phyloP scores from a whole-genome alignment of 179 eudicot species.

The Gypsophila paniculata region DNA sequence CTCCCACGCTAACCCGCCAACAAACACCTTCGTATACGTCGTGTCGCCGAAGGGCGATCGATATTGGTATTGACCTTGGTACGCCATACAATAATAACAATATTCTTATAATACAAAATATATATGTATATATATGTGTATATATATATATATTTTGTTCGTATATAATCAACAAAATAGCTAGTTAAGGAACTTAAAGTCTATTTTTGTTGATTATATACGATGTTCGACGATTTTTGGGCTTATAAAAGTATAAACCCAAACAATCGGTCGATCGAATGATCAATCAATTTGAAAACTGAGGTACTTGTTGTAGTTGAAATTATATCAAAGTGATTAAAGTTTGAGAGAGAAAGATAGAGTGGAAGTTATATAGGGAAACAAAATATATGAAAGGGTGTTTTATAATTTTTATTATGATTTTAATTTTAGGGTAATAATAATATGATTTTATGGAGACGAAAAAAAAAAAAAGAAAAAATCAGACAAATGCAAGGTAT shows the following conservation, averaged over 20 bases:
- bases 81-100: constrained; percentile 18
- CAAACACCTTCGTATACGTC: constrained; percentile 75
- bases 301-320: not conserved
- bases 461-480: constrained; percentile 12
- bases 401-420: constrained; percentile 1
- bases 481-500: constrained; percentile 60
- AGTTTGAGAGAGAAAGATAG: constrained; percentile 9
- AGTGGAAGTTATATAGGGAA: not conserved
- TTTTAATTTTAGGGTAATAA: constrained; percentile 9
- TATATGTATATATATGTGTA: no score
- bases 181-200: no score
- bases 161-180: constrained; percentile 12
- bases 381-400: not conserved
- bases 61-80: constrained; percentile 50
- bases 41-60: constrained; percentile 90
- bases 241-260: not conserved
- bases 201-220: not conserved
- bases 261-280: not conserved
- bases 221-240: constrained; percentile 7
- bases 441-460: not conserved
- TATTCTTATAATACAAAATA: not conserved
- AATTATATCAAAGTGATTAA: not conserved
- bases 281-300: not conserved
- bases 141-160: not conserved
- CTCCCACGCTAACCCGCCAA: constrained; percentile 92